A percentile compares a stretch with the other conserved stretches of the same genome.
phyloP scores from a whole-genome alignment of 176 grass and related monocot species.

The Oryza rufipogon region DNA sequence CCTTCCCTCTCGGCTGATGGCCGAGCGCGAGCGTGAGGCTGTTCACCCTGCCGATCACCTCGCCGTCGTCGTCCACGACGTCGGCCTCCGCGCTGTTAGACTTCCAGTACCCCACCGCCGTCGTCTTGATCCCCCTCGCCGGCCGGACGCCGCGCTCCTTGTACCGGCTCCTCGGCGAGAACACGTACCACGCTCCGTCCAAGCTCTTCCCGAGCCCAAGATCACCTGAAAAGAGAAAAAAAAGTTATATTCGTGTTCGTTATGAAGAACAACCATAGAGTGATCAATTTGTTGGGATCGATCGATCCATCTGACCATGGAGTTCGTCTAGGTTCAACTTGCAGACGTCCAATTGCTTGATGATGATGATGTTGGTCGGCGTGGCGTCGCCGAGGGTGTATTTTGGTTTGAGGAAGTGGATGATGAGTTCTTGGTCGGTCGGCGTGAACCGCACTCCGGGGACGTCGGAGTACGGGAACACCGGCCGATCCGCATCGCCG shows the following conservation, averaged over 20 bases:
- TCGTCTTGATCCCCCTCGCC: neutral
- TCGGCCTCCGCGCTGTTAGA: slow-evolving; percentile 8
- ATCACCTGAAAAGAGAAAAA: neutral
- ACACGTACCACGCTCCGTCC: slow-evolving; percentile 26
- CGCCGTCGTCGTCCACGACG: accelerated
- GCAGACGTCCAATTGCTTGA: slow-evolving; percentile 30
- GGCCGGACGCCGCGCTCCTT: neutral
- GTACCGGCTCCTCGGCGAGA: slow-evolving; percentile 22
- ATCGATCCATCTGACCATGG: neutral
- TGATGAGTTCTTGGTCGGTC: slow-evolving; percentile 16
- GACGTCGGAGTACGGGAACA: neutral
- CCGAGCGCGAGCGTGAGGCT: slow-evolving; percentile 8
- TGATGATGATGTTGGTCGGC: slow-evolving; percentile 42
- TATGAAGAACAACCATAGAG: neutral
- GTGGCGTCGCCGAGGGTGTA: neutral
- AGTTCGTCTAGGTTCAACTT: neutral
- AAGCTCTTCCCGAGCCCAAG: neutral
- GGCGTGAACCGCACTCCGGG: slow-evolving; percentile 28
- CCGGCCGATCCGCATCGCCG: neutral
- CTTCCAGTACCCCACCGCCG: slow-evolving; percentile 3
- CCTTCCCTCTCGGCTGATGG: neutral
- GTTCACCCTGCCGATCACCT: slow-evolving; percentile 25
- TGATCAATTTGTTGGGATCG: neutral
- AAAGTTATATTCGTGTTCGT: too few species aligned
- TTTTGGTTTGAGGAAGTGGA: slow-evolving; percentile 22